phyloP scores from a whole-genome alignment of 176 grass and related monocot genomes.

The Pontederia crassipes region DNA sequence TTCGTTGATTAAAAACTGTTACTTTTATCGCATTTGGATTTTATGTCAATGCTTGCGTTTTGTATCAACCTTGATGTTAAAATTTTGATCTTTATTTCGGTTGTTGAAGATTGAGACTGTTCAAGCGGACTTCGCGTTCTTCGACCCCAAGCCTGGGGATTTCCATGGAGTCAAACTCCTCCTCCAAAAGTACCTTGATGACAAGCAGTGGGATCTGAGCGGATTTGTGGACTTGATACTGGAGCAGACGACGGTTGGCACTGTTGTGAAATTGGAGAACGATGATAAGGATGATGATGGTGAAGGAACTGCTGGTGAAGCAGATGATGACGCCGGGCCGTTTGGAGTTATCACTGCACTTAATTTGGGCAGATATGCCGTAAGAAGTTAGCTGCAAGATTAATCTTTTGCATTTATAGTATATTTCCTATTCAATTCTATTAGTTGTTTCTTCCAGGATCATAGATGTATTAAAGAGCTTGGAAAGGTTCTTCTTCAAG shows the following conservation, averaged over 20 bases:
- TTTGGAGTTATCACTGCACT: slow-evolving; percentile 68
- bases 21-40: background rate
- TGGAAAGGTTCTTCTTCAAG: slow-evolving; percentile 44
- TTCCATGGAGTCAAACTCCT: slow-evolving; percentile 74
- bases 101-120: slow-evolving; percentile 31
- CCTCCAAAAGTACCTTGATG: slow-evolving; percentile 60
- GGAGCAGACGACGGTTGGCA: slow-evolving; percentile 71
- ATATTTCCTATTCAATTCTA: slow-evolving; percentile 2
- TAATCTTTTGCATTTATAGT: background rate
- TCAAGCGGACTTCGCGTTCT: slow-evolving; percentile 92
- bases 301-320: slow-evolving; percentile 3
- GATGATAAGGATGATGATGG: slow-evolving; percentile 21
- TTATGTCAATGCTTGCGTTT: background rate
- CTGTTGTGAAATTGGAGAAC: slow-evolving; percentile 70
- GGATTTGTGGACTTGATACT: slow-evolving; percentile 83
- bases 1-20: background rate
- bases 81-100: background rate
- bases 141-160: slow-evolving; percentile 69
- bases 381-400: slow-evolving; percentile 13
- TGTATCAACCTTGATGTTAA: background rate
- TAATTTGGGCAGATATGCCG: slow-evolving; percentile 51
- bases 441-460: slow-evolving; percentile 17
- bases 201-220: slow-evolving; percentile 69
- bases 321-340: slow-evolving; percentile 34
- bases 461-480: slow-evolving; percentile 69